Conservation (phyloP, 768 basidiomycete genomes). For the Suillus discolor region DNA sequence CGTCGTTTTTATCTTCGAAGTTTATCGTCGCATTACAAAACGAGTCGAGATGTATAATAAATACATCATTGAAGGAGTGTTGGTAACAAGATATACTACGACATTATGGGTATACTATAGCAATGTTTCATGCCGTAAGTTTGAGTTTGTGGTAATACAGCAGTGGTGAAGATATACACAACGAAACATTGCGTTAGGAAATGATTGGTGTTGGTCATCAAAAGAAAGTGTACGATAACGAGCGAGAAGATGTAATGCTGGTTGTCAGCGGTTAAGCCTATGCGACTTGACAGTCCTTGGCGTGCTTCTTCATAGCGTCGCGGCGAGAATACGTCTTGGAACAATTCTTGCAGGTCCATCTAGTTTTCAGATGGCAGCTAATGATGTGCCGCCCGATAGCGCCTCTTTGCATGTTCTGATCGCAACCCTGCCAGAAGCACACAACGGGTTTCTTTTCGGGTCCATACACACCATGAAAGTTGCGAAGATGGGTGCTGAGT, state of each 20-base stretch:
- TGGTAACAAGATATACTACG: background rate
- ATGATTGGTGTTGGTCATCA: background rate
- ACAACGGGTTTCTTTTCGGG: slow-evolving; percentile 17
- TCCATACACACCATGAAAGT: slow-evolving; percentile 21
- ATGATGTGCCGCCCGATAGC: slow-evolving; percentile 26
- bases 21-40: background rate
- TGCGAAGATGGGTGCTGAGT: slow-evolving; percentile 27
- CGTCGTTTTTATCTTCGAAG: background rate
- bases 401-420: slow-evolving; percentile 29
- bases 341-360: slow-evolving; percentile 24
- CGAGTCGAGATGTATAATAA: no score
- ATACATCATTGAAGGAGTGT: background rate
- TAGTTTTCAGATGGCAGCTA: slow-evolving; percentile 24
- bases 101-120: no score
- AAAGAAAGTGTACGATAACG: background rate
- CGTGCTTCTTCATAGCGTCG: slow-evolving; percentile 29
- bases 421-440: slow-evolving; percentile 27
- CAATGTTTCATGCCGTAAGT: background rate
- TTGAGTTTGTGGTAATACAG: background rate
- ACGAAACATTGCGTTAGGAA: background rate
- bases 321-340: slow-evolving; percentile 28
- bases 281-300: slow-evolving; percentile 28
- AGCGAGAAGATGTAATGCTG: background rate
- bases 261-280: slow-evolving; percentile 13
- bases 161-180: no score